Conservation (phyloP, 2,329 filamentous ascomycete genomes). For the Pseudopyrenochaeta lycopersici region DNA sequence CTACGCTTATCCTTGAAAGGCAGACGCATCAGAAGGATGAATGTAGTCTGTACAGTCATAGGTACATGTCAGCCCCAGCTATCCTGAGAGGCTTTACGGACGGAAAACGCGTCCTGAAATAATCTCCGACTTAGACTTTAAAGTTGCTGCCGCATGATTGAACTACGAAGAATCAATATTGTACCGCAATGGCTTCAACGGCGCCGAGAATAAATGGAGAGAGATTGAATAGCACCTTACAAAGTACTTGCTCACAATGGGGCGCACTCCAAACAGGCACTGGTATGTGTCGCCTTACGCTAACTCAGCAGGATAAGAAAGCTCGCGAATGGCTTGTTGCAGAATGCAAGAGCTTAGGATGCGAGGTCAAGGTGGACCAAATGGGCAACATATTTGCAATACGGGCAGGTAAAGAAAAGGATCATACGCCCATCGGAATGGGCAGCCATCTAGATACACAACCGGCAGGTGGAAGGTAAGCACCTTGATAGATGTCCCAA, state of each 20-base stretch:
- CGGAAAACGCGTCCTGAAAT: constrained; percentile 9
- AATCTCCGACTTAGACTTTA: background rate
- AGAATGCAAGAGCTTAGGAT: constrained; percentile 37
- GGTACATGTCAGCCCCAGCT: constrained; percentile 13
- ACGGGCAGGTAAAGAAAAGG: constrained; percentile 47
- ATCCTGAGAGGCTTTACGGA: constrained; percentile 1
- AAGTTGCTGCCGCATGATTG: background rate
- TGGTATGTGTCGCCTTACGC: constrained; percentile 77
- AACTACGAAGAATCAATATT: background rate
- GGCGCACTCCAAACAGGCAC: constrained; percentile 52
- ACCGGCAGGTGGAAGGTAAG: constrained; percentile 46
- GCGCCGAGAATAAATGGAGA: constrained; percentile 30
- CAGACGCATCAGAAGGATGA: constrained; percentile 1
- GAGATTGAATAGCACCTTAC: constrained; percentile 32
- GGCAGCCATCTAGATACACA: constrained; percentile 63
- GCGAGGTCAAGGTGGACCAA: constrained; percentile 44
- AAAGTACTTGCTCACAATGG: constrained; percentile 39
- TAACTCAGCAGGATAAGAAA: constrained; percentile 51
- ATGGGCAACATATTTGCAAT: constrained; percentile 48
- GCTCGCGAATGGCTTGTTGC: constrained; percentile 41
- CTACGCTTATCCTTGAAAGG: constrained; percentile 8
- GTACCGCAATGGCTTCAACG: constrained; percentile 8
- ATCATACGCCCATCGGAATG: constrained; percentile 57
- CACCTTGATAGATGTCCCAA: background rate
- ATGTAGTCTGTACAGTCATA: constrained; percentile 21